A percentile compares a stretch with the other conserved stretches of the same genome.
Conservation (phyloP, 192 early-diverging fungal species). For the Globomyces pollinis-pini region DNA sequence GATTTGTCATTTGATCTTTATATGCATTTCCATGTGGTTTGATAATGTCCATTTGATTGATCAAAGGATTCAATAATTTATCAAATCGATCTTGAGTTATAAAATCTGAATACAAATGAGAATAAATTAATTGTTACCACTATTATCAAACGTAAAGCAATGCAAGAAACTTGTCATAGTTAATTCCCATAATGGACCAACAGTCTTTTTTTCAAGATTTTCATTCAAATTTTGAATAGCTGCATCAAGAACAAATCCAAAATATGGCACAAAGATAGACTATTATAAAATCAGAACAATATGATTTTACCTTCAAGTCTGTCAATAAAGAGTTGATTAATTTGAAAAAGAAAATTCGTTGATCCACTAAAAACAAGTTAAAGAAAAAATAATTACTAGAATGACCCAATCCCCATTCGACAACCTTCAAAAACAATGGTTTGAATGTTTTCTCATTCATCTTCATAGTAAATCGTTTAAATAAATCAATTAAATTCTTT, state of each 20-base stretch:
- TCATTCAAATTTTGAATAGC: conserved; percentile 41
- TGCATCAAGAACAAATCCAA: conserved; percentile 63
- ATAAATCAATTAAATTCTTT: conserved; percentile 59
- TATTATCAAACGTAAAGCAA: conserved; percentile 29
- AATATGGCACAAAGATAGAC: conserved; percentile 76
- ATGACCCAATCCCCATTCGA: conserved; percentile 69
- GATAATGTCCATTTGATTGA: conserved; percentile 59
- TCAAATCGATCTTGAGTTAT: conserved; percentile 70
- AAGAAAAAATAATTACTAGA: conserved; percentile 13
- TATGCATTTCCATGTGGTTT: conserved; percentile 38
- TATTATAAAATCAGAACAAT: too few species aligned
- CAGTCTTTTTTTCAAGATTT: conserved; percentile 28
- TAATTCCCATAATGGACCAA: conserved; percentile 64
- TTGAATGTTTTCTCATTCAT: conserved; percentile 93
- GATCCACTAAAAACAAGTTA: conserved; percentile 4
- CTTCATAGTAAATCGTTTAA: conserved; percentile 78
- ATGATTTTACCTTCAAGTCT: conserved; percentile 35
- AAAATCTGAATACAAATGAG: conserved; percentile 34
- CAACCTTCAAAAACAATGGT: conserved; percentile 80
- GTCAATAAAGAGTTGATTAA: conserved; percentile 34
- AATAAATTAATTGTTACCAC: conserved; percentile 24
- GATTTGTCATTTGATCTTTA: conserved; percentile 44
- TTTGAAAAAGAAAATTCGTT: conserved; percentile 32
- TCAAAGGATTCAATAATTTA: conserved; percentile 62
- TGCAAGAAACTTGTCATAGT: conserved; percentile 62